phyloP scores from a whole-genome alignment of 164 flowering plant species.

The Annona squamosa region DNA sequence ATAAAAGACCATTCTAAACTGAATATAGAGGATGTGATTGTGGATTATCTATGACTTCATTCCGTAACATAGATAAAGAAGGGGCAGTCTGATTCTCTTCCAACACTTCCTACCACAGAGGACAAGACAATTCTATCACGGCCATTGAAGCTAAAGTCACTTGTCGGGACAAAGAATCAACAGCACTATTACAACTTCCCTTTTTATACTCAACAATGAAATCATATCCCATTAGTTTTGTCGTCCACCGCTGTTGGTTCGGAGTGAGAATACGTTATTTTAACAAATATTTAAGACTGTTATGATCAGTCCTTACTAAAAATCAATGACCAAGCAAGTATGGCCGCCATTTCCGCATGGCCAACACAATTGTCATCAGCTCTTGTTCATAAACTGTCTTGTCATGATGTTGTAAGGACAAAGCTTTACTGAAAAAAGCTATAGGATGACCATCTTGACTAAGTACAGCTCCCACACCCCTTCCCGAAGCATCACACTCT shows the following conservation, averaged over 20 bases:
- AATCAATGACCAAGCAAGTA: background rate
- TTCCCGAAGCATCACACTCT: background rate
- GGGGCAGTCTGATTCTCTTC: too few species aligned
- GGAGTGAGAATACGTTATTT: background rate
- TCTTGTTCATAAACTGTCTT: background rate
- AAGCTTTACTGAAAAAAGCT: background rate
- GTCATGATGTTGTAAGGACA: background rate
- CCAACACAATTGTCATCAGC: background rate
- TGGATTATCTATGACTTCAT: background rate
- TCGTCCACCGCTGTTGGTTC: slow-evolving; percentile 3
- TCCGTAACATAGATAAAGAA: background rate
- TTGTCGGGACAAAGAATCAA: background rate
- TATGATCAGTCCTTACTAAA: background rate
- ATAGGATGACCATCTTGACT: background rate
- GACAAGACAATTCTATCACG: background rate
- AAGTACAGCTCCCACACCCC: background rate
- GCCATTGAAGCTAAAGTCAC: background rate
- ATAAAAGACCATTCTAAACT: too few species aligned
- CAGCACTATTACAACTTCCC: background rate
- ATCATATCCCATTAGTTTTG: slow-evolving; percentile 5
- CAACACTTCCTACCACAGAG: background rate
- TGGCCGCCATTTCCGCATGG: background rate
- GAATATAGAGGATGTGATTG: background rate
- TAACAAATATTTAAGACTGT: background rate
- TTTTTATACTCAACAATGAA: background rate